Base-by-base conservation (phyloP, 257 asterid species). In the Parsonsia alboflavescens region DNA sequence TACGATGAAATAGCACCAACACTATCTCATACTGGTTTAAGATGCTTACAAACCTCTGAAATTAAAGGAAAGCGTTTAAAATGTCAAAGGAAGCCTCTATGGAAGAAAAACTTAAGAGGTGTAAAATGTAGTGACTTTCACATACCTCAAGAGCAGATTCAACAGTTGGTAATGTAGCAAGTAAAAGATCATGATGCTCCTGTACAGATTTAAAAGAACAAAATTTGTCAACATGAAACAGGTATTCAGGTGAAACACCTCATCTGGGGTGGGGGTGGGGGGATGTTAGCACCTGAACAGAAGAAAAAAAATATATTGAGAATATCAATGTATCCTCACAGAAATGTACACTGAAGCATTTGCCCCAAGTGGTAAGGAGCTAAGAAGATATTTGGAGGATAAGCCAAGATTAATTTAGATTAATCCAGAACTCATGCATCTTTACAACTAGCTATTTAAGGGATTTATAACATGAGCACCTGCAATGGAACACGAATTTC, bases 401-500 rank as follows among this genome's bases (percentile, higher is more conserved):
- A 15, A n/a, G 4, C 26, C 59, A 58, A 16, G 61, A 62, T 26
- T 24, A 41, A 22, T 28, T 19, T 54, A 6, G 28, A 28, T 19
- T 50, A 58, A 21, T 36, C 44, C 26, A 28, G 28, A 75, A 56
- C 6, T 53, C 11, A 28, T 63, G 5, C 39, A 36, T 52, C 64
- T 56, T 39, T 65, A 30, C 2, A 52, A 68, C 6, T 17, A 46
- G 53, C 26, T 46, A 44, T 41, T 44, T 33, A 19, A 33, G 1
- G 41, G 41, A 50, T 56, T 42, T 24, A 21, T 17, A 75, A 49
- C 63, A 64, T 70, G 30, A 80, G 74, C 85, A 94, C 99, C 99
- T 95, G 99, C 88, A 95, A 85, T 30, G 98, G 96, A 78, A 92
- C 89, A 72, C 97, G 98, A 77, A 92, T 90, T 85, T 95, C 99